A percentile compares a stretch with the other conserved stretches of the same genome.
phyloP scores from a whole-genome alignment of 108 stramenopile species.

The Conticribra weissflogii region DNA sequence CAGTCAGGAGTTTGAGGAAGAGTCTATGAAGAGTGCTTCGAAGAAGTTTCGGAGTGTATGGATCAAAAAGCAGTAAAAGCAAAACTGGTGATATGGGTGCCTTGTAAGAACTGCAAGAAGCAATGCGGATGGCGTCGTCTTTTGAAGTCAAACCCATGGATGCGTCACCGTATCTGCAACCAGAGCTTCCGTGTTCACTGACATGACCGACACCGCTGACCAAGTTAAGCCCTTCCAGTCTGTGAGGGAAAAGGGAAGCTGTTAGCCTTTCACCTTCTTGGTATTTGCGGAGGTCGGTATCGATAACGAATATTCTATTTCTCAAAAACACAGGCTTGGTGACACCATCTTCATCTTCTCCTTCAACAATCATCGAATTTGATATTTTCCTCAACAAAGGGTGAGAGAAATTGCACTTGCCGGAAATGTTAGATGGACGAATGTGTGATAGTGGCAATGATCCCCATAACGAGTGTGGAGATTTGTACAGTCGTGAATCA shows the following conservation, averaged over 20 bases:
- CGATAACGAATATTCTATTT: constrained; percentile 59
- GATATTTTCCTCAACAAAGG: constrained; percentile 42
- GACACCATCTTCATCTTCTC: constrained; percentile 1
- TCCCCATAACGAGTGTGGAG: constrained; percentile 89
- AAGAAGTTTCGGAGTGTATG: constrained; percentile 87
- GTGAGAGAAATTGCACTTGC: constrained; percentile 57
- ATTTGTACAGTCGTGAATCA: constrained; percentile 69
- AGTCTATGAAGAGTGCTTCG: constrained; percentile 74
- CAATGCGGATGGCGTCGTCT: constrained; percentile 59
- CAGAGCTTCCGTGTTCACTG: constrained; percentile 40
- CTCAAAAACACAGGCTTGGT: constrained; percentile 14
- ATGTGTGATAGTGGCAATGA: constrained; percentile 67
- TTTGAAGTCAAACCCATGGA: constrained; percentile 55
- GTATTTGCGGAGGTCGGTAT: constrained; percentile 87
- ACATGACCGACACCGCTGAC: constrained; percentile 72
- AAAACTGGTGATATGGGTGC: constrained; percentile 78
- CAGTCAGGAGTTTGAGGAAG: constrained; percentile 79
- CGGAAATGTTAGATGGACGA: neutral
- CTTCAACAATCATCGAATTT: neutral
- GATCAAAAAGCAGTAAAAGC: constrained; percentile 80
- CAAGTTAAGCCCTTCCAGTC: constrained; percentile 72
- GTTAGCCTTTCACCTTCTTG: constrained; percentile 74
- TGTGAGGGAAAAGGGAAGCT: constrained; percentile 70
- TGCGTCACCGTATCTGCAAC: constrained; percentile 28
- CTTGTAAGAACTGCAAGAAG: constrained; percentile 76